phyloP scores from a whole-genome alignment of 1,284 basidiomycete genomes.

The Ceratobasidium theobromae region DNA sequence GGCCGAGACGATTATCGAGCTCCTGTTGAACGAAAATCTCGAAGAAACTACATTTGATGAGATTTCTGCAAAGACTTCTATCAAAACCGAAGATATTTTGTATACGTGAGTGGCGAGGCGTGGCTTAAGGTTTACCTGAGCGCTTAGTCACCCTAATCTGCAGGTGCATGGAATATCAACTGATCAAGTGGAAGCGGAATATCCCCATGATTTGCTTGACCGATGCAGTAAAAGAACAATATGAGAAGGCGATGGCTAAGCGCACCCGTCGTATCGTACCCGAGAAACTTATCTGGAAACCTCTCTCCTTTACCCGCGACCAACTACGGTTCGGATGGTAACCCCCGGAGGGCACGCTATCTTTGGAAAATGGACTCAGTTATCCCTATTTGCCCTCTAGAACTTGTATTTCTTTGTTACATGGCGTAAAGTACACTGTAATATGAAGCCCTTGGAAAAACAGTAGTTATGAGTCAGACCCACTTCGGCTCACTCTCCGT shows the following conservation, averaged over 20 bases:
- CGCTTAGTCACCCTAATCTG: slow-evolving; percentile 27
- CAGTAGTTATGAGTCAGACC: background rate
- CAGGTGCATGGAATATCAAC: slow-evolving; percentile 89
- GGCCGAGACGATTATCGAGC: slow-evolving; percentile 95
- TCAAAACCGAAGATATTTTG: slow-evolving; percentile 96
- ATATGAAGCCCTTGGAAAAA: background rate
- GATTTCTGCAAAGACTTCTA: slow-evolving; percentile 94
- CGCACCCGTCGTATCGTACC: slow-evolving; percentile 78
- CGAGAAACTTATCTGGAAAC: slow-evolving; percentile 87
- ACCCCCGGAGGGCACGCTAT: slow-evolving; percentile 31
- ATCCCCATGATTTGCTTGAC: slow-evolving; percentile 93
- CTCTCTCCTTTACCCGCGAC: slow-evolving; percentile 86
- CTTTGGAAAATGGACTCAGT: background rate
- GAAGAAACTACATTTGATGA: slow-evolving; percentile 93
- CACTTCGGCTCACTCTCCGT: slow-evolving; percentile 3
- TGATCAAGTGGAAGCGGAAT: slow-evolving; percentile 96
- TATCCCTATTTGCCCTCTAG: background rate
- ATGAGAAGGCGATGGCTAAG: slow-evolving; percentile 83
- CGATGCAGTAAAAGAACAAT: slow-evolving; percentile 87
- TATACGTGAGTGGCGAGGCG: slow-evolving; percentile 77
- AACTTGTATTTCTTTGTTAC: slow-evolving; percentile 1
- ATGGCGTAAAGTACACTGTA: slow-evolving; percentile 26
- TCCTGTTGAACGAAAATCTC: slow-evolving; percentile 71
- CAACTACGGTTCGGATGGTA: slow-evolving; percentile 88
- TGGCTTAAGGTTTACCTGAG: slow-evolving; percentile 33